Conservation (phyloP, 1,284 basidiomycete species). For the Meira miltonrushii region DNA sequence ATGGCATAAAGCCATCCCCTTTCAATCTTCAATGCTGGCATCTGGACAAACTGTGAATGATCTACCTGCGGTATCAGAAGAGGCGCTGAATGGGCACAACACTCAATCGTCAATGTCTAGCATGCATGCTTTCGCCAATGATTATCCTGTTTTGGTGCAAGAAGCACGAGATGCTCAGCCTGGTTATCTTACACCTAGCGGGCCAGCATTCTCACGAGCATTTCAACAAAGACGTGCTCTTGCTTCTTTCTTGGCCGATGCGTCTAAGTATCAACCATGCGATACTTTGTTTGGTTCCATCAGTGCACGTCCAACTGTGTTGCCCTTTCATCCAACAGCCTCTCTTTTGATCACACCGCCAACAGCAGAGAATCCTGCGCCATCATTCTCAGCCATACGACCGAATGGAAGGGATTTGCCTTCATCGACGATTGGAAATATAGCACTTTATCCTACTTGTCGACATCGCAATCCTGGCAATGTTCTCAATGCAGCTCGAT, state of each 20-base stretch:
- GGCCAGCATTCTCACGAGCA: conserved; percentile 26
- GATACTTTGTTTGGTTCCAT: conserved; percentile 44
- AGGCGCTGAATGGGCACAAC: not conserved
- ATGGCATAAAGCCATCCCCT: conserved; percentile 3
- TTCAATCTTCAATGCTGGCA: conserved; percentile 1
- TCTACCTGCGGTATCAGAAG: not conserved
- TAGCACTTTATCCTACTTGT: conserved; percentile 32
- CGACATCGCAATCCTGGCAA: conserved; percentile 37
- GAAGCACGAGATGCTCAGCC: conserved; percentile 26
- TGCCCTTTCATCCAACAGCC: conserved; percentile 35
- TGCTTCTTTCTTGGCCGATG: conserved; percentile 38
- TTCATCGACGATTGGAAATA: conserved; percentile 18
- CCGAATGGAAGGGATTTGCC: conserved; percentile 41
- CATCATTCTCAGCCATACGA: conserved; percentile 37
- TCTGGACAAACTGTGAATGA: conserved; percentile 4
- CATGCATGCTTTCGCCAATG: conserved; percentile 36
- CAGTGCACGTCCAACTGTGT: conserved; percentile 29
- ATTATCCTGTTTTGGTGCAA: conserved; percentile 30
- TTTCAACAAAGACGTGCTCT: conserved; percentile 34
- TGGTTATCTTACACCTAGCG: conserved; percentile 32
- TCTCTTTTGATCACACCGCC: conserved; percentile 44
- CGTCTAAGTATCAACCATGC: conserved; percentile 35
- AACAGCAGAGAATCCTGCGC: conserved; percentile 27
- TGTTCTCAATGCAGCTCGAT: conserved; percentile 32
- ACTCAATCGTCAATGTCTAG: conserved; percentile 17